Conservation (phyloP, 1,139 yeast genomes). For the Yamadazyma songkhlaensis region DNA sequence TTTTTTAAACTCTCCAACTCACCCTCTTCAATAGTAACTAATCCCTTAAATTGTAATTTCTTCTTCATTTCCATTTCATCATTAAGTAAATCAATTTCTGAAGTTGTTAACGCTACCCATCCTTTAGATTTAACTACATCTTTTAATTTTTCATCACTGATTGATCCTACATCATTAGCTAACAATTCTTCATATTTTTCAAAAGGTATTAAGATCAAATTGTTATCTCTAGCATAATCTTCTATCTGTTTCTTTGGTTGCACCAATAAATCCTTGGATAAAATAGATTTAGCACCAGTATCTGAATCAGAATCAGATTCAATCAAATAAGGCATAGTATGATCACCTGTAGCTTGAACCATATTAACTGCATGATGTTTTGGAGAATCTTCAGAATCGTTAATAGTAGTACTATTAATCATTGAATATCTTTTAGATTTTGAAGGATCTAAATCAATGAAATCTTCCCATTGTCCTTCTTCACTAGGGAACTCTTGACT, state of each 20-base stretch:
- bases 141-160: slow-evolving; percentile 22
- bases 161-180: slow-evolving; percentile 20
- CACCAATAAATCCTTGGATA: slow-evolving; percentile 22
- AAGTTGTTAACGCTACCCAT: slow-evolving; percentile 22
- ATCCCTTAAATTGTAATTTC: slow-evolving; percentile 28
- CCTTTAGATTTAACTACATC: slow-evolving; percentile 26
- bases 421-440: slow-evolving; percentile 18
- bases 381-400: slow-evolving; percentile 20
- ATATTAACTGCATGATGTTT: slow-evolving; percentile 10
- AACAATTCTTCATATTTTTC: slow-evolving; percentile 42
- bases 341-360: slow-evolving; percentile 14
- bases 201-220: slow-evolving; percentile 37
- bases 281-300: slow-evolving; percentile 19
- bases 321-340: slow-evolving; percentile 25
- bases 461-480: slow-evolving; percentile 43
- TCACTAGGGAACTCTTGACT: slow-evolving; percentile 16
- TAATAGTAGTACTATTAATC: slow-evolving; percentile 14
- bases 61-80: slow-evolving; percentile 35
- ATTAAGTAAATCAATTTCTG: slow-evolving; percentile 26
- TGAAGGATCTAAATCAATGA: slow-evolving; percentile 25
- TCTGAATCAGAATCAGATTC: slow-evolving; percentile 40
- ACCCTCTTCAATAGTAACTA: slow-evolving; percentile 29
- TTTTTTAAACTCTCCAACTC: slow-evolving; percentile 20
- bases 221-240: slow-evolving; percentile 48
- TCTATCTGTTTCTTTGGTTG: slow-evolving; percentile 26